Conservation (phyloP, 306 rosid genomes). For the Prunus campanulata region DNA sequence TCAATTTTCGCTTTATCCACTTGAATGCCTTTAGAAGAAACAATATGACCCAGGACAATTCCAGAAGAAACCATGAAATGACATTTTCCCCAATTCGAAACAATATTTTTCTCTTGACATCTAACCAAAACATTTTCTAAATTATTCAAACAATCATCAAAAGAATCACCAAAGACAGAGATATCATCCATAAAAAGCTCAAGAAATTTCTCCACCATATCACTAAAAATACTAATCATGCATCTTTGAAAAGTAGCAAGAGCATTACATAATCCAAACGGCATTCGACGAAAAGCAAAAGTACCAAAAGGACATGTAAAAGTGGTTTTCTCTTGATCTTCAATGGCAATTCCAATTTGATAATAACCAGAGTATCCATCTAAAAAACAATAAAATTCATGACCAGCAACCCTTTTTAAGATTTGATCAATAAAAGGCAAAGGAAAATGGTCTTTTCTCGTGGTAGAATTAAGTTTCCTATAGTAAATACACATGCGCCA, state of each 20-base stretch:
- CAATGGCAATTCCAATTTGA: not conserved
- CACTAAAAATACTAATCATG: not conserved
- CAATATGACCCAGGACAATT: too few relatives aligned
- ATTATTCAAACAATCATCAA: too few relatives aligned
- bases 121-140: too few relatives aligned
- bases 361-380: too few relatives aligned
- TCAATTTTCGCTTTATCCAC: too few relatives aligned
- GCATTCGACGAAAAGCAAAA: not conserved
- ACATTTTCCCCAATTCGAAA: too few relatives aligned
- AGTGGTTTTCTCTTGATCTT: not conserved
- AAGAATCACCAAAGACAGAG: too few relatives aligned
- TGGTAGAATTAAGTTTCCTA: not conserved
- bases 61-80: too few relatives aligned
- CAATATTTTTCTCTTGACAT: too few relatives aligned
- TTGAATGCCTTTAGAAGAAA: too few relatives aligned
- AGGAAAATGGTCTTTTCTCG: not conserved
- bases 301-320: constrained; percentile 1
- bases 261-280: not conserved
- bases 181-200: constrained; percentile 2
- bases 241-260: not conserved
- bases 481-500: not conserved
- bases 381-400: not conserved
- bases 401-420: not conserved
- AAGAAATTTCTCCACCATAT: not conserved
- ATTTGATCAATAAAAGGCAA: not conserved